A percentile compares a stretch with the other conserved stretches of the same genome.
Conservation (phyloP, 352 stramenopile species). For the Phytopythium vexans region DNA sequence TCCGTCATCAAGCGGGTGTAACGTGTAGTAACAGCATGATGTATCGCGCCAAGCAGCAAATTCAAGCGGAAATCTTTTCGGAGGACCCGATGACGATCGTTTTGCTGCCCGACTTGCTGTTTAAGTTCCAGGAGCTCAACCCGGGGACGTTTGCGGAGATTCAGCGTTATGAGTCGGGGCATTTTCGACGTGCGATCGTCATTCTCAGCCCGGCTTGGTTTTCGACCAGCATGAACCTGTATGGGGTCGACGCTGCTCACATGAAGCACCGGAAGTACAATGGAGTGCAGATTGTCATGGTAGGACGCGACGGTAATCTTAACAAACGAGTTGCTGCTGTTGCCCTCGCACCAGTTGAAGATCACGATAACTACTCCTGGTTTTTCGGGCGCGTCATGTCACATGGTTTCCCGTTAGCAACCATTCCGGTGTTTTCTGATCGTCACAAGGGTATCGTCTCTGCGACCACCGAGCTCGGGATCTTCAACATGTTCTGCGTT, state of each 20-base stretch:
- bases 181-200: slow-evolving; percentile 12
- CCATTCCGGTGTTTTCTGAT: slow-evolving; percentile 13
- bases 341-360: slow-evolving; percentile 8
- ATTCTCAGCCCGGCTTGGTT: slow-evolving; percentile 10
- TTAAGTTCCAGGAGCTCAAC: slow-evolving; percentile 1
- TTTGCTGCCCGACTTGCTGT: slow-evolving; percentile 3
- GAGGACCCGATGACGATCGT: slow-evolving; percentile 1
- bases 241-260: no score
- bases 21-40: slow-evolving; percentile 3
- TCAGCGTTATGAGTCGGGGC: not conserved
- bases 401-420: slow-evolving; percentile 9
- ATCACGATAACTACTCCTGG: slow-evolving; percentile 15
- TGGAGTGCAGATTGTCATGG: no score
- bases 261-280: no score
- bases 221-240: slow-evolving; percentile 7
- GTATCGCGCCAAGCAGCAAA: slow-evolving; percentile 4
- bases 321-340: slow-evolving; percentile 12
- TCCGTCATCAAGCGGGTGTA: slow-evolving; percentile 5
- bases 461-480: not conserved
- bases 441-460: slow-evolving; percentile 8
- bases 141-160: no score
- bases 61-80: not conserved
- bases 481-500: slow-evolving; percentile 17
- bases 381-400: slow-evolving; percentile 9
- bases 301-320: slow-evolving; percentile 16